Conservation (phyloP, 2,329 filamentous ascomycete genomes). For the Mollisiaceae sp. region DNA sequence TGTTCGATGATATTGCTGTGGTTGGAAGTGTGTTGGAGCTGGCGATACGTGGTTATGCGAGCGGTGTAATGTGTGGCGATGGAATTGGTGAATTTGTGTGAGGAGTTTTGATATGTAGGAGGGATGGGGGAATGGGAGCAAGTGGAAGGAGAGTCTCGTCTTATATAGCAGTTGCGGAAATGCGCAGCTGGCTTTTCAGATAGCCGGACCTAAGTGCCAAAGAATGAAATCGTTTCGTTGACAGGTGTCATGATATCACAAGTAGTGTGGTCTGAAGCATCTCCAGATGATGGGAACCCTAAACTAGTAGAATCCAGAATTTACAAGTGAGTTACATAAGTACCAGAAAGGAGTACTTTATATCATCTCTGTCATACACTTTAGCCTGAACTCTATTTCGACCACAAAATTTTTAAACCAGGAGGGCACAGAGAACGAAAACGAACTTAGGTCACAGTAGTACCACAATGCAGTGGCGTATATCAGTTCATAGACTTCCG, state of each 20-base stretch:
- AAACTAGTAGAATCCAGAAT: neutral
- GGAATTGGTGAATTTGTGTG: neutral
- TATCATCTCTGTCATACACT: no score
- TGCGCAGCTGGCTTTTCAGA: no score
- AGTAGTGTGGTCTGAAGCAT: neutral
- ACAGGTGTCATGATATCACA: neutral
- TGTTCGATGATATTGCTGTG: neutral
- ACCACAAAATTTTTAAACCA: no score
- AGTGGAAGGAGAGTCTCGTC: neutral
- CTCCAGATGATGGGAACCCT: neutral
- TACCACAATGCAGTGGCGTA: no score
- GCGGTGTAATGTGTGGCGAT: neutral
- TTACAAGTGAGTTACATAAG: no score
- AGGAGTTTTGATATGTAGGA: neutral
- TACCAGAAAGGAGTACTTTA: no score
- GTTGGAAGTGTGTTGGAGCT: neutral
- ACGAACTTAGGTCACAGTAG: no score
- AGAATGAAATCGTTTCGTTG: neutral
- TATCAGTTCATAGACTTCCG: no score
- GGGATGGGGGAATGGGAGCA: neutral
- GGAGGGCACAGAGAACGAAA: no score
- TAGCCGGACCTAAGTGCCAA: no score
- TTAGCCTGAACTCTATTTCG: no score
- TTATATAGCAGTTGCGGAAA: neutral
- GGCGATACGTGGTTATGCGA: no score